phyloP scores from a whole-genome alignment of 148 eudicot genomes.

The Rhododendron ferrugineum region DNA sequence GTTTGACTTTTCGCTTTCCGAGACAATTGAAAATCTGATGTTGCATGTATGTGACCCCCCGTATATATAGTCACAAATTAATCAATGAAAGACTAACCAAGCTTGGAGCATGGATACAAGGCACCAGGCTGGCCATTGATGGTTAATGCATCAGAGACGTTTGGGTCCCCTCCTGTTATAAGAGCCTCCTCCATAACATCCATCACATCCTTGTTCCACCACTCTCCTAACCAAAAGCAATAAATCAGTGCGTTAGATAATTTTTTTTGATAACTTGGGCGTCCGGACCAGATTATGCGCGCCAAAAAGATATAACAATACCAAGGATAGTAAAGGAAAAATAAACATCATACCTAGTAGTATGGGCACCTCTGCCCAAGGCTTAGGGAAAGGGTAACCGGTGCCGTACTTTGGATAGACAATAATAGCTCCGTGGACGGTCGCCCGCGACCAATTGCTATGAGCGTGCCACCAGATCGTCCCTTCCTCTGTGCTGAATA shows the following conservation, averaged over 20 bases:
- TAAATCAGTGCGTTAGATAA: too few relatives aligned
- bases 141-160: slow-evolving; percentile 21
- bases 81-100: neutral
- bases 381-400: slow-evolving; percentile 11
- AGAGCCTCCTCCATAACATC: slow-evolving; percentile 2
- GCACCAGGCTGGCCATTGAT: slow-evolving; percentile 28
- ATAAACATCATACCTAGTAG: slow-evolving; percentile 3
- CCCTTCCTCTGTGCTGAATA: slow-evolving; percentile 11
- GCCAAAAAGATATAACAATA: neutral
- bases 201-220: slow-evolving; percentile 19
- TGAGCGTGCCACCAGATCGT: slow-evolving; percentile 19
- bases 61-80: neutral
- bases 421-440: slow-evolving; percentile 12
- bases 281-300: neutral
- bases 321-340: too few relatives aligned
- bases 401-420: slow-evolving; percentile 5
- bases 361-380: slow-evolving; percentile 1
- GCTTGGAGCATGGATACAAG: slow-evolving; percentile 23
- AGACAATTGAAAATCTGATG: neutral
- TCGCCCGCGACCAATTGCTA: slow-evolving; percentile 14
- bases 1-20: neutral
- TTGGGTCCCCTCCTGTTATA: slow-evolving; percentile 16
- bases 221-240: slow-evolving; percentile 12
- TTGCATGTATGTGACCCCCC: neutral
- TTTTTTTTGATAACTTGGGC: too few relatives aligned